phyloP scores from a whole-genome alignment of 768 basidiomycete species.

The Podaxis sp. region DNA sequence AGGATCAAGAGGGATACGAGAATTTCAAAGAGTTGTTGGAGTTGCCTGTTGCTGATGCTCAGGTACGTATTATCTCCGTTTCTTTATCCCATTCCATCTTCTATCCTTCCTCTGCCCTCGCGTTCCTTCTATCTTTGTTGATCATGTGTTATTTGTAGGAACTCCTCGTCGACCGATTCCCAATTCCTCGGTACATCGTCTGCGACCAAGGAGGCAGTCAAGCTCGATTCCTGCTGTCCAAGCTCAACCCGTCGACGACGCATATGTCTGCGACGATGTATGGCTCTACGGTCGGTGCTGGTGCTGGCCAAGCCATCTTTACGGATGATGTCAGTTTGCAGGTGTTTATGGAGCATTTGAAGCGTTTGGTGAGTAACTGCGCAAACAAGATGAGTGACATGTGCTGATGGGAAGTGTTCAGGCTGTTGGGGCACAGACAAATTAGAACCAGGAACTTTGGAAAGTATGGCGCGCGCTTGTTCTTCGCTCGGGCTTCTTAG shows the following conservation, averaged over 20 bases:
- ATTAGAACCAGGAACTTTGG: slow-evolving; percentile 13
- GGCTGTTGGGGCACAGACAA: slow-evolving; percentile 29
- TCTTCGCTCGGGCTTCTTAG: neutral
- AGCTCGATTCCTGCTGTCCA: slow-evolving; percentile 95
- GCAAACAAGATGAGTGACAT: neutral
- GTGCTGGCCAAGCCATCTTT: slow-evolving; percentile 88
- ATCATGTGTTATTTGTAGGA: slow-evolving; percentile 46
- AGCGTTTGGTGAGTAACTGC: slow-evolving; percentile 65
- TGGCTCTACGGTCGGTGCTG: slow-evolving; percentile 63
- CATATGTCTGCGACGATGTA: slow-evolving; percentile 94
- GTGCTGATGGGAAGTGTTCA: slow-evolving; percentile 1
- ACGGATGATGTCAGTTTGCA: slow-evolving; percentile 98
- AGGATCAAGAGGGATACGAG: slow-evolving; percentile 98
- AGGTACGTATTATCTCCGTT: slow-evolving; percentile 39
- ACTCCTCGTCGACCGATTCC: slow-evolving; percentile 90
- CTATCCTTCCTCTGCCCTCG: too few species aligned
- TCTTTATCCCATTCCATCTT: neutral
- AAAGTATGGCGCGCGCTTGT: too few species aligned
- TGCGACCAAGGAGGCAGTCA: slow-evolving; percentile 97
- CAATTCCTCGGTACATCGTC: slow-evolving; percentile 96
- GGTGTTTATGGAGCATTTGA: slow-evolving; percentile 97
- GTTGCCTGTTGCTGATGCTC: slow-evolving; percentile 83
- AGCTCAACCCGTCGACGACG: slow-evolving; percentile 96
- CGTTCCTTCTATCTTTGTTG: neutral
- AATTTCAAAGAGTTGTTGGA: slow-evolving; percentile 95